Evolutionary conservation across 495 filamentous ascomycete species (phyloP).

Genomic region (Penicillium maclennaniae): DNA sequence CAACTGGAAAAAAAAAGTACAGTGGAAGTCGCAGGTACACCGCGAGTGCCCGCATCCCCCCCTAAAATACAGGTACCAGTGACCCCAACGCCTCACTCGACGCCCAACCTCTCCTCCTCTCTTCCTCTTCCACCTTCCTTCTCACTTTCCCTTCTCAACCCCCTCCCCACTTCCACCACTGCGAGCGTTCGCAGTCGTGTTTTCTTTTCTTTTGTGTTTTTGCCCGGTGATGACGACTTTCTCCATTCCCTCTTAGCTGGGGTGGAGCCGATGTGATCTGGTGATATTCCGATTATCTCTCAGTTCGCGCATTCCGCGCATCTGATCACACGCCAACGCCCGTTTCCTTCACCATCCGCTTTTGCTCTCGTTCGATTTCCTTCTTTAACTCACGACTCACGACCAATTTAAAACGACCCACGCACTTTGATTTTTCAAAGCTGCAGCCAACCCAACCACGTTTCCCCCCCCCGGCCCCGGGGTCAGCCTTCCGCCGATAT

Average conservation of each 20-base stretch:
- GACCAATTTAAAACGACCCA: constrained; percentile 26
- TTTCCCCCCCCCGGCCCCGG: too few relatives aligned
- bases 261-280: constrained; percentile 31
- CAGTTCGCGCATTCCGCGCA: constrained; percentile 30
- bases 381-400: constrained; percentile 38
- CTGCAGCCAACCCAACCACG: background rate
- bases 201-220: constrained; percentile 25
- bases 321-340: constrained; percentile 10
- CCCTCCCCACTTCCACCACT: constrained; percentile 9
- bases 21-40: constrained; percentile 12
- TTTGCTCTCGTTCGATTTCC: constrained; percentile 32
- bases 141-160: constrained; percentile 9
- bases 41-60: background rate
- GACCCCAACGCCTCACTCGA: background rate
- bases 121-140: constrained; percentile 9
- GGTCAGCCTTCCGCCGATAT: background rate
- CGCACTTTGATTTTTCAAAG: constrained; percentile 17
- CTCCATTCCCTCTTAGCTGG: constrained; percentile 18
- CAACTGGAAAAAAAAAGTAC: background rate
- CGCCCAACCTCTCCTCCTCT: constrained; percentile 13
- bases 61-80: background rate
- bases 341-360: constrained; percentile 21
- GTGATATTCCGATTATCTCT: constrained; percentile 20
- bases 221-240: constrained; percentile 24
- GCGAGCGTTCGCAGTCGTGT: constrained; percentile 12